A percentile compares a stretch with the other conserved stretches of the same genome.
phyloP scores from a whole-genome alignment of 148 eudicot genomes.

The Spergularia bocconei region DNA sequence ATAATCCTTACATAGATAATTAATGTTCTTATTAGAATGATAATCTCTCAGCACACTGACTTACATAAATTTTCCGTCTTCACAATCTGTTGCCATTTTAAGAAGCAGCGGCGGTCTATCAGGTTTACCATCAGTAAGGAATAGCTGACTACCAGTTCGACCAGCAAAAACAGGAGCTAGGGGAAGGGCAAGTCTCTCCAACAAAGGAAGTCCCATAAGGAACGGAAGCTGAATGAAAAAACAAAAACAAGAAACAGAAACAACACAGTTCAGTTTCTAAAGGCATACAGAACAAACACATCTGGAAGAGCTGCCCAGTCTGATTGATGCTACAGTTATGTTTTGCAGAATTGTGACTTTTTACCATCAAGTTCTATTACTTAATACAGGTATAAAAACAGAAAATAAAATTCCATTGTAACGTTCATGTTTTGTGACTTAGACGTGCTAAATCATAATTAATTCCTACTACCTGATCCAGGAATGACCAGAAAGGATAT shows the following conservation, averaged over 20 bases:
- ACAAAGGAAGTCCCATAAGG: slow-evolving; percentile 74
- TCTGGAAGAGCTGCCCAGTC: neutral
- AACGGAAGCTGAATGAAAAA: slow-evolving; percentile 64
- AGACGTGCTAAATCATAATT: neutral
- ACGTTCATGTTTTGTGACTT: too few species aligned
- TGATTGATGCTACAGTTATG: neutral
- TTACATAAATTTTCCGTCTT: slow-evolving; percentile 78
- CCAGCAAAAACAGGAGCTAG: slow-evolving; percentile 78
- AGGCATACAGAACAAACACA: slow-evolving; percentile 15
- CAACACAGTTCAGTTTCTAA: slow-evolving; percentile 22
- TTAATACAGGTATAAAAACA: too few species aligned
- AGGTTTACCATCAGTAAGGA: slow-evolving; percentile 90
- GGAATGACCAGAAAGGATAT: neutral
- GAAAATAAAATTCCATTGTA: too few species aligned
- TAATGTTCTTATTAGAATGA: neutral
- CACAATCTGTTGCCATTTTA: slow-evolving; percentile 86
- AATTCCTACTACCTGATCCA: neutral
- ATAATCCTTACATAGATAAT: neutral
- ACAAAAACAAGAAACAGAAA: slow-evolving; percentile 16
- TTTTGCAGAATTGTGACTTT: too few species aligned
- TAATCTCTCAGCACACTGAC: slow-evolving; percentile 28
- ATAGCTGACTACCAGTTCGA: slow-evolving; percentile 91
- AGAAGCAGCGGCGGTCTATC: slow-evolving; percentile 81
- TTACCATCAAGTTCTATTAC: too few species aligned
- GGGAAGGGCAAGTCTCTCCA: slow-evolving; percentile 88